Evolutionary conservation across 202 grass and related monocot genomes (phyloP).

Genomic region (Digitaria exilis): DNA sequence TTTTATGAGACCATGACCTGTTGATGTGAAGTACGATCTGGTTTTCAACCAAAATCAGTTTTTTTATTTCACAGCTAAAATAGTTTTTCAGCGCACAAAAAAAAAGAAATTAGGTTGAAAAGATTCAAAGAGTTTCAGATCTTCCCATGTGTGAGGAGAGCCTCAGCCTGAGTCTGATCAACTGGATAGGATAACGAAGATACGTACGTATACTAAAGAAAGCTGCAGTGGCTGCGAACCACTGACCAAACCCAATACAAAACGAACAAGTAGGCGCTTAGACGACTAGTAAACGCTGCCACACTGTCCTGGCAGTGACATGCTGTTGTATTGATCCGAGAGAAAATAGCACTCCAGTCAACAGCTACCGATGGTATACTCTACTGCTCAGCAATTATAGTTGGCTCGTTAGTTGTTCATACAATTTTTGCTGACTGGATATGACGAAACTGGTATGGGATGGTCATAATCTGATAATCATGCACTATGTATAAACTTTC

Average conservation of each 20-base stretch:
- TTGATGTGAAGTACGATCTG: not conserved
- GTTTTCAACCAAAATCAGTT: not conserved
- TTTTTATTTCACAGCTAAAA: not conserved
- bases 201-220: conserved; percentile 16
- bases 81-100: not conserved
- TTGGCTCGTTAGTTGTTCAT: not conserved
- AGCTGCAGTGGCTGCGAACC: not conserved
- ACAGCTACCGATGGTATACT: not conserved
- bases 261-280: not conserved
- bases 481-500: not conserved
- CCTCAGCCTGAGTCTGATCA: not conserved
- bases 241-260: not conserved
- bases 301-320: conserved; percentile 18
- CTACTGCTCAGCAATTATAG: not conserved
- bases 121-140: not conserved
- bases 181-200: not conserved
- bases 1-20: not conserved
- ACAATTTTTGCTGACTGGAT: not conserved
- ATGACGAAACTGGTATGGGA: not conserved
- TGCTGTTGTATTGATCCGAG: conserved; percentile 9
- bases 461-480: not conserved
- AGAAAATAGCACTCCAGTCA: not conserved
- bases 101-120: not conserved
- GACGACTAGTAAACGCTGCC: conserved; percentile 12
- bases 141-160: conserved; percentile 4